Base-by-base conservation (phyloP, 1,139 yeast species). In the Pichia sp. region DNA sequence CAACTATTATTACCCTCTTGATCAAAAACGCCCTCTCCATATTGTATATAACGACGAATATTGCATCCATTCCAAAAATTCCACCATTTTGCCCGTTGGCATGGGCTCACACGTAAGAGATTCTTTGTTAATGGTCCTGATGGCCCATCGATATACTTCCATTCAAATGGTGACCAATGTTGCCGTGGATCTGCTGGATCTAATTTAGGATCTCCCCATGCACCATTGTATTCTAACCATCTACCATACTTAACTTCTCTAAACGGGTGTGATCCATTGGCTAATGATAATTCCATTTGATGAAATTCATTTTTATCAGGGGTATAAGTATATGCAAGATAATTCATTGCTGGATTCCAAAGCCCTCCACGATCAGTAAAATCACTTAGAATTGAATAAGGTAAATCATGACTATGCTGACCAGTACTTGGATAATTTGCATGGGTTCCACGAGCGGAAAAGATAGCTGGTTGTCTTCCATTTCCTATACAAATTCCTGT, bases 371-470 rank as follows among this genome's bases (percentile, higher is more conserved):
- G 72, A 64, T 92, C 97, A 1, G 97, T 88, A 65, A 88, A 92
- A 67, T 92, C 98, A 43, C 89, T 81, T 45, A 92, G 70, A 53
- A 94, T 89, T 49, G 87, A 86, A 66, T 86, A 88, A 0, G 98
- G 98, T 47, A 89, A 75, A 65, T 92, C 97, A 65, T 90, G 97
- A 1, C 96, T 83, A 64, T 90, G 96, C 62, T 90, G 96, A 0
- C 98, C 98, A 0, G 86, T 92, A n/a, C 95, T 79, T 0, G 94
- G 95, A 63, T 92, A 92, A 65, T 90, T 90, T 18, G 97, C 97
- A 67, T 92, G 98, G 0, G 98, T 92, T 0, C 98, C 98, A 54
- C 96, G 72, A 0, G 97, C 97, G 38, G 95, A 80, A 65, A 86
- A 92, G 2, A 92, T 76, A 18, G 89, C 75, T 0, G 97, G 97